Evolutionary conservation across 768 basidiomycete species (phyloP), one percentile per base, ranked within the genome.

Genomic region (Mycena crocata): DNA sequence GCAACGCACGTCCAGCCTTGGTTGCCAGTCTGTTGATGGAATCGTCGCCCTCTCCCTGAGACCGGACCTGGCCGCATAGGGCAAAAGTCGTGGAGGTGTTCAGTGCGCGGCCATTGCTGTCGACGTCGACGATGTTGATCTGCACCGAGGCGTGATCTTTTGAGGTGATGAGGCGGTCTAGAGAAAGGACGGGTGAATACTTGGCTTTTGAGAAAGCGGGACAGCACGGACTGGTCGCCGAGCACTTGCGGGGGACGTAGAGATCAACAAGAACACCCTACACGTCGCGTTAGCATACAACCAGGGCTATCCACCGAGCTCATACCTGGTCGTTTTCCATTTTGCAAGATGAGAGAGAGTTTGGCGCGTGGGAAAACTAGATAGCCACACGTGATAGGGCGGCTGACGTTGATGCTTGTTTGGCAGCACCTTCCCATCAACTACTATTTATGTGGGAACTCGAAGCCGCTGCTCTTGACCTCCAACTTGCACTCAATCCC

Each of bases 101-200:
- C 72, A 93, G 80, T 19, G 94, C 94, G 73, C 88, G 88, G 78
- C 96, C 96, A 57, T 88, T 89, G 72, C 91, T 89, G 77, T 99
- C 96, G 76, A 99, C 98, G 75, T 99, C 97, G 66, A 87, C 93
- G 73, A 99, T 86, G 82, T 90, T 93, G 81, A 99, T 91, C 80
- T 99, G 98, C 77, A 99, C 96, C 34, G 96, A 98, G 37, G 98
- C 97, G 79, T 99, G 95, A 84, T 99, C 98, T 85, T 99, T 99
- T 74, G 97, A 94, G 71, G 93, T 98, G 84, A 99, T 98, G 77
- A 99, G 86, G 73, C 97, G 95, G 90, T 96, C 96, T 98, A 64
- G 19, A 24, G 39, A 19, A 14, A 32, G 49, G 44, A 34, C 17
- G n/a, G 44, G 56, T 54, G 26, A 71, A 63, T 54, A 40, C 45